Percentiles rank a stretch among this genome's conserved stretches.
Evolutionary conservation across 495 filamentous ascomycete genomes (phyloP).

Genomic region (Aspergillus bertholletiae): DNA sequence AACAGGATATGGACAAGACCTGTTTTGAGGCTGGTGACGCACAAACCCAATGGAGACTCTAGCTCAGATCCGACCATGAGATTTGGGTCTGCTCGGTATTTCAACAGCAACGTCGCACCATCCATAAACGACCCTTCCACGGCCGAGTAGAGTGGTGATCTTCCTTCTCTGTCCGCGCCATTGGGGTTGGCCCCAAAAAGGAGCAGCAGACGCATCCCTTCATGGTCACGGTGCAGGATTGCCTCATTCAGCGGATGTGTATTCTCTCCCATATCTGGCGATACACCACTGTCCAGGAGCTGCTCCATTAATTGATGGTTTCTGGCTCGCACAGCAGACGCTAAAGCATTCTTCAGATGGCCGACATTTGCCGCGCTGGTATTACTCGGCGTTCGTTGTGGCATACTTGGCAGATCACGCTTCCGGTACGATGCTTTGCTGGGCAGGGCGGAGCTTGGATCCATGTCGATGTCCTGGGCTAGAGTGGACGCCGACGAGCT

Average conservation of each 20-base stretch:
- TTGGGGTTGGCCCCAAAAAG: constrained; percentile 48
- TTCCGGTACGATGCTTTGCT: neutral
- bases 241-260: constrained; percentile 39
- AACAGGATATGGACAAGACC: constrained; percentile 42
- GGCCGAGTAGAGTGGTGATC: constrained; percentile 38
- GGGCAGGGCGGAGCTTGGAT: neutral
- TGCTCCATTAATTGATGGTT: constrained; percentile 49
- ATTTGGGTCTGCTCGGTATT: constrained; percentile 51
- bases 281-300: constrained; percentile 47
- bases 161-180: constrained; percentile 31
- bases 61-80: constrained; percentile 30
- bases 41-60: constrained; percentile 38
- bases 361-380: constrained; percentile 1
- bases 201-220: constrained; percentile 45
- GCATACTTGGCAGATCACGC: neutral
- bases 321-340: constrained; percentile 33
- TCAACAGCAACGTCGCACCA: constrained; percentile 42
- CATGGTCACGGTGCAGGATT: constrained; percentile 38
- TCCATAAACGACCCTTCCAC: constrained; percentile 42
- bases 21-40: constrained; percentile 33
- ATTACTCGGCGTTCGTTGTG: constrained; percentile 7
- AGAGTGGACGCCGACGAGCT: constrained; percentile 4
- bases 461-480: neutral
- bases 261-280: constrained; percentile 36
- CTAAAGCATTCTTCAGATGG: constrained; percentile 3